Evolutionary conservation across 139 green algal genomes (phyloP).

Genomic region (Diplosphaera chodatii): DNA sequence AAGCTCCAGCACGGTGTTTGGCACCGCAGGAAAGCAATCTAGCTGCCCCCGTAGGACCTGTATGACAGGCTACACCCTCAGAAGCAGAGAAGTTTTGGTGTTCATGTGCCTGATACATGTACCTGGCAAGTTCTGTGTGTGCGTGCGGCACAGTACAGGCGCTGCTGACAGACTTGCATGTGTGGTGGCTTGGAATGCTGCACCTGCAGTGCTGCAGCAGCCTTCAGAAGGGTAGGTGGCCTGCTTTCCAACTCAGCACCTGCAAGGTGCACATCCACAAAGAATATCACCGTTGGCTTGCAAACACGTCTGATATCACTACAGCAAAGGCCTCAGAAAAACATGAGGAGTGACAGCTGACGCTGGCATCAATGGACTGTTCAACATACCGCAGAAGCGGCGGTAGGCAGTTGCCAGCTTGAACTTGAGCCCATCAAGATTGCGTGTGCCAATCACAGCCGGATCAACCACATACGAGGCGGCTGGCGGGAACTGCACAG

Average conservation of each 20-base stretch:
- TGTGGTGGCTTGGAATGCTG: too few relatives aligned
- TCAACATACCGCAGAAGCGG: conserved; percentile 16
- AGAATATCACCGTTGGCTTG: too few relatives aligned
- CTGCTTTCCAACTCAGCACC: not conserved
- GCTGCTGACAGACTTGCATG: too few relatives aligned
- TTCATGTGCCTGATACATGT: too few relatives aligned
- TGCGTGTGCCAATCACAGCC: not conserved
- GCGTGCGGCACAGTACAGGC: too few relatives aligned
- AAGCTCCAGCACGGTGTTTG: not conserved
- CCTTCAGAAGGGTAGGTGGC: conserved; percentile 12
- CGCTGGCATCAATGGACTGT: too few relatives aligned
- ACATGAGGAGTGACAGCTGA: too few relatives aligned
- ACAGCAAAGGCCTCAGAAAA: too few relatives aligned
- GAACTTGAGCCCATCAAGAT: not conserved
- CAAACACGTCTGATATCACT: too few relatives aligned
- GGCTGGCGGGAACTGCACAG: conserved; percentile 15
- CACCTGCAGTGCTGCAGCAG: conserved; percentile 5
- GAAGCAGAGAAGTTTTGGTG: too few relatives aligned
- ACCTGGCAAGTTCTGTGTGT: too few relatives aligned
- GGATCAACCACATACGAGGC: conserved; percentile 10
- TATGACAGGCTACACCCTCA: not conserved
- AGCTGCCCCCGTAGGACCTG: not conserved
- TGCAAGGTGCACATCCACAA: too few relatives aligned
- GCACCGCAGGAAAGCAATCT: not conserved
- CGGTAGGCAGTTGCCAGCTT: conserved; percentile 6